Conservation (phyloP, 2,329 filamentous ascomycete species). For the Penicillium aurantiogriseum region DNA sequence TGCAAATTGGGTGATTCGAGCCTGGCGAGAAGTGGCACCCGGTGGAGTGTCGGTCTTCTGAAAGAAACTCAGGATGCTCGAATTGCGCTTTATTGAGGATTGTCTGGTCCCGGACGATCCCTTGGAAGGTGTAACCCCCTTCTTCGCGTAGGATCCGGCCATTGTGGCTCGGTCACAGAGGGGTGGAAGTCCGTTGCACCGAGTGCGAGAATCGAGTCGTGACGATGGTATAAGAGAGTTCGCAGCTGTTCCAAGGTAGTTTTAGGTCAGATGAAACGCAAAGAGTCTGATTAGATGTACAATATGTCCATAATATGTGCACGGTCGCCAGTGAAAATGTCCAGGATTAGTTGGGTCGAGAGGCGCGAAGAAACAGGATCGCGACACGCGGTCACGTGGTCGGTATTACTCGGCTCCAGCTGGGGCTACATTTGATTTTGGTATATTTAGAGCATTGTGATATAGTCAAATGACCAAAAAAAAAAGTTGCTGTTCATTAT, state of each 20-base stretch:
- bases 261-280: background rate
- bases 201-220: background rate
- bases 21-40: conserved; percentile 50
- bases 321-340: background rate
- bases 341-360: background rate
- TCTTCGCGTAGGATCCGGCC: conserved; percentile 25
- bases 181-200: background rate
- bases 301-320: conserved; percentile 3
- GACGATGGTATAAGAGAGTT: background rate
- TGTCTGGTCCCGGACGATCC: conserved; percentile 12
- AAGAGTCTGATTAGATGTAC: conserved; percentile 12
- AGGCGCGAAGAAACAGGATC: conserved; percentile 15
- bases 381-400: conserved; percentile 30
- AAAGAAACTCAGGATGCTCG: conserved; percentile 72
- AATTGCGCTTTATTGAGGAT: conserved; percentile 47
- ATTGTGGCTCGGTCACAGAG: conserved; percentile 16
- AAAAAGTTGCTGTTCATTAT: conserved; percentile 8
- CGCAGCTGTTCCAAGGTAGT: background rate
- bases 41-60: conserved; percentile 61
- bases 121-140: conserved; percentile 28
- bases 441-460: background rate
- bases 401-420: background rate
- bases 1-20: conserved; percentile 54
- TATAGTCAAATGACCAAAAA: background rate
- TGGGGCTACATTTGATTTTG: background rate